Conservation (phyloP, 2,329 filamentous ascomycete species). For the Ophiosphaerella korrae region DNA sequence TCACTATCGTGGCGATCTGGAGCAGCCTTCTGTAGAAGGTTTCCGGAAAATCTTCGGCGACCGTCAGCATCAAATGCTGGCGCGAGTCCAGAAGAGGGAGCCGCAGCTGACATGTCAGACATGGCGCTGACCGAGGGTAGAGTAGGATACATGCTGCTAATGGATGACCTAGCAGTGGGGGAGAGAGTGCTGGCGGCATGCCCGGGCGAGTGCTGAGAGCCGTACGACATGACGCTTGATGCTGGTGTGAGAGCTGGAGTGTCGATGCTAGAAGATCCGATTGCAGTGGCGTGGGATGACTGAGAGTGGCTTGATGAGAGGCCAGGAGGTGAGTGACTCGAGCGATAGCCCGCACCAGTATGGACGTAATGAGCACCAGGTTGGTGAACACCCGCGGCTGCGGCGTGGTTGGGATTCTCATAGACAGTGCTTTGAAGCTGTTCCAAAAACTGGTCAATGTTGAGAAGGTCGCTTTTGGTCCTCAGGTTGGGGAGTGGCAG, state of each 20-base stretch:
- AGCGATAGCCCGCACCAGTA: slow-evolving; percentile 57
- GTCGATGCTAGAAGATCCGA: slow-evolving; percentile 54
- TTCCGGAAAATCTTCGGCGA: slow-evolving; percentile 65
- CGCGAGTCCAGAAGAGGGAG: slow-evolving; percentile 71
- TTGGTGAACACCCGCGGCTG: slow-evolving; percentile 76
- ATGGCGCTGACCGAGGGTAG: slow-evolving; percentile 73
- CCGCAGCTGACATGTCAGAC: slow-evolving; percentile 64
- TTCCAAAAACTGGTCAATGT: slow-evolving; percentile 93
- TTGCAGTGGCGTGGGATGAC: slow-evolving; percentile 60
- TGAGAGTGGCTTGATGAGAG: slow-evolving; percentile 42
- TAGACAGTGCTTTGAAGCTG: slow-evolving; percentile 97
- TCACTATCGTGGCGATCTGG: slow-evolving; percentile 41
- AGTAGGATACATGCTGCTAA: slow-evolving; percentile 72
- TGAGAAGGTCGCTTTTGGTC: slow-evolving; percentile 90
- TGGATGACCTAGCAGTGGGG: slow-evolving; percentile 63
- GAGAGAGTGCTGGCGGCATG: slow-evolving; percentile 67
- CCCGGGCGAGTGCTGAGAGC: slow-evolving; percentile 75
- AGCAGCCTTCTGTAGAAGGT: slow-evolving; percentile 59
- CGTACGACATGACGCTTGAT: slow-evolving; percentile 76
- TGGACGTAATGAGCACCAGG: slow-evolving; percentile 71
- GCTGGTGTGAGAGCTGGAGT: slow-evolving; percentile 79
- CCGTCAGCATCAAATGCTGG: slow-evolving; percentile 65
- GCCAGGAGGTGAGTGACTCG: slow-evolving; percentile 62
- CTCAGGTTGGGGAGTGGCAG: slow-evolving; percentile 87
- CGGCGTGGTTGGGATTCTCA: slow-evolving; percentile 84